Base-by-base conservation (phyloP, 2,329 filamentous ascomycete genomes). In the Fusarium austroafricanum region DNA sequence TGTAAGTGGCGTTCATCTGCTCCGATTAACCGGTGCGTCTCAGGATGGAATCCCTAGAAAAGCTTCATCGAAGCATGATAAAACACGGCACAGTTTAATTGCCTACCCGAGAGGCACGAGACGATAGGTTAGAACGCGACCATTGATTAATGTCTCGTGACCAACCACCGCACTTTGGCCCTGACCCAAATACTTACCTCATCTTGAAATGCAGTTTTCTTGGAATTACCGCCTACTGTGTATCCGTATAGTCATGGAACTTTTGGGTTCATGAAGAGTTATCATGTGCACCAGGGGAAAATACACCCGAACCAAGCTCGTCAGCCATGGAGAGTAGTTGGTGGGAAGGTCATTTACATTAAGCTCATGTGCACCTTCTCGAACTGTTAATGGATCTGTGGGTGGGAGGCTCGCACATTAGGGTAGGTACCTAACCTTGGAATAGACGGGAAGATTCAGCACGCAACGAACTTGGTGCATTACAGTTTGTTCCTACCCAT, bases 1-100 rank as follows among this genome's bases (percentile, higher is more conserved):
- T 60, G 58, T 57, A 33, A 56, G 62, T 61, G 65, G 59, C 39
- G 60, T 46, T 54, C 35, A 29, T 38, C 23, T 38, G 20, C 40
- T 50, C 55, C 39, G 35, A 56, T 62, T 40, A 55, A 23, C 57
- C 44, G 44, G 42, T 55, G 55, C 45, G 44, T 37, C 44, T 54
- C 55, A 45, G 39, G 6, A 53, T 44, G 33, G 39, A 39, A 39
- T 61, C 55, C 45, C 26, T 10, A 18, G 44, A 14, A 49, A 49
- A 26, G 47, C 23, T 51, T 39, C 18, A 31, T 31, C 31, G 23
- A 50, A 55, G 52, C 44, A 51, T 55, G 35, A n/a, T 21, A n/a
- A 23, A 44, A 29, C 28, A 38, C 33, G 31, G 43, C 43, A 23
- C 39, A 46, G 52, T 55, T 50, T 55, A 38, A 50, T 51, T 51